Evolutionary conservation across 192 early-diverging fungal genomes (phyloP).

Genomic region (Obelidium mucronatum): DNA sequence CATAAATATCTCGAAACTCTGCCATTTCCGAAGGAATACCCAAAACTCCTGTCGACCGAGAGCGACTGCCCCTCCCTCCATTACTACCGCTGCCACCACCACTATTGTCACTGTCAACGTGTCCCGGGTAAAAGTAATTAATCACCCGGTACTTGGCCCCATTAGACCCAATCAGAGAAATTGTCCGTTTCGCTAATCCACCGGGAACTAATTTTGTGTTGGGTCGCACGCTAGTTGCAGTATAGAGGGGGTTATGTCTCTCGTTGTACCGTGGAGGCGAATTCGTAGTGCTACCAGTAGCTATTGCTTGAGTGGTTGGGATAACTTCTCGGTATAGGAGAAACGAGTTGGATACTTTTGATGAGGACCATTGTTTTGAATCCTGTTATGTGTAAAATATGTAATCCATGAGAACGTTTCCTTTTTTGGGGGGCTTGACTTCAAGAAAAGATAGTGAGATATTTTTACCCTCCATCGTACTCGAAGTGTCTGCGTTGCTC

Average conservation of each 20-base stretch:
- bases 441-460: background rate
- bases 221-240: background rate
- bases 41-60: too few relatives aligned
- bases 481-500: background rate
- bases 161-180: conserved; percentile 1
- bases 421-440: background rate
- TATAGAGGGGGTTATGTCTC: background rate
- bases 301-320: background rate
- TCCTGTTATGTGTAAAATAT: too few relatives aligned
- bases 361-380: conserved; percentile 2
- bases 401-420: too few relatives aligned
- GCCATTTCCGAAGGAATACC: background rate
- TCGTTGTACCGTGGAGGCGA: background rate
- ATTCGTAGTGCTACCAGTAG: background rate
- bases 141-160: background rate
- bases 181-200: conserved; percentile 17
- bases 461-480: background rate
- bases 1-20: background rate
- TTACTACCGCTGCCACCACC: background rate
- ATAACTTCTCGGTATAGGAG: background rate
- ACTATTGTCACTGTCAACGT: background rate
- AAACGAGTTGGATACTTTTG: background rate
- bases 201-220: background rate
- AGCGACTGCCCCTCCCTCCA: too few relatives aligned
- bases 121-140: background rate